Conservation (phyloP, 805 yeast genomes). For the Metschnikowia colocasiae region DNA sequence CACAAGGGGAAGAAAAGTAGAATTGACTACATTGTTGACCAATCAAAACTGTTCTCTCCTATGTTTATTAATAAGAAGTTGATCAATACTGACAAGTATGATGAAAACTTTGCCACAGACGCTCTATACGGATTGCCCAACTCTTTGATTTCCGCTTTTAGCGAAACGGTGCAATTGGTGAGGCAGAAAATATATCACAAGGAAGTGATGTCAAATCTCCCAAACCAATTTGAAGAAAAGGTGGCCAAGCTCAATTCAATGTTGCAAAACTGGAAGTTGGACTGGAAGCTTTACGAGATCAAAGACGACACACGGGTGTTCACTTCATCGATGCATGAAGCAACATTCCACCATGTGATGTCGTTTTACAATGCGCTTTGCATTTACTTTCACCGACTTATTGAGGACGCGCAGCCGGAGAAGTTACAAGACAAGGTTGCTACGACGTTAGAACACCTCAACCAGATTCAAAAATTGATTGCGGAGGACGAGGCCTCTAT, state of each 20-base stretch:
- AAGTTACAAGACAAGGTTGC: slow-evolving; percentile 61
- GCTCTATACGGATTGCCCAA: slow-evolving; percentile 83
- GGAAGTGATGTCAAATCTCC: slow-evolving; percentile 23
- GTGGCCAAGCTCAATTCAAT: slow-evolving; percentile 39
- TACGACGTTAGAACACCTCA: slow-evolving; percentile 59
- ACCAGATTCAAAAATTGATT: slow-evolving; percentile 56
- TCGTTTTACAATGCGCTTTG: slow-evolving; percentile 71
- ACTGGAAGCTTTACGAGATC: slow-evolving; percentile 55
- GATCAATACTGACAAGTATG: slow-evolving; percentile 47
- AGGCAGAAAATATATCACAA: slow-evolving; percentile 57
- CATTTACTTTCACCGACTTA: slow-evolving; percentile 67
- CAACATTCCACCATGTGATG: slow-evolving; percentile 73
- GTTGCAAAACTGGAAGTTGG: slow-evolving; percentile 64
- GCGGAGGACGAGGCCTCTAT: slow-evolving; percentile 54
- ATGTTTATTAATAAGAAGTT: slow-evolving; percentile 40
- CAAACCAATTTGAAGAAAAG: slow-evolving; percentile 33
- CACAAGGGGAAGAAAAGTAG: slow-evolving; percentile 13
- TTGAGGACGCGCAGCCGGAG: slow-evolving; percentile 51
- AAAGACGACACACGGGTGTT: slow-evolving; percentile 26
- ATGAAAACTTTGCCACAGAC: slow-evolving; percentile 66
- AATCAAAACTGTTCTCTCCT: slow-evolving; percentile 28
- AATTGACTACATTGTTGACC: slow-evolving; percentile 20
- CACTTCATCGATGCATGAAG: slow-evolving; percentile 58
- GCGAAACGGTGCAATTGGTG: slow-evolving; percentile 65
- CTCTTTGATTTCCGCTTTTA: slow-evolving; percentile 66